Base-by-base conservation (phyloP, 164 flowering plant genomes). In the Nymphaea thermarum region DNA sequence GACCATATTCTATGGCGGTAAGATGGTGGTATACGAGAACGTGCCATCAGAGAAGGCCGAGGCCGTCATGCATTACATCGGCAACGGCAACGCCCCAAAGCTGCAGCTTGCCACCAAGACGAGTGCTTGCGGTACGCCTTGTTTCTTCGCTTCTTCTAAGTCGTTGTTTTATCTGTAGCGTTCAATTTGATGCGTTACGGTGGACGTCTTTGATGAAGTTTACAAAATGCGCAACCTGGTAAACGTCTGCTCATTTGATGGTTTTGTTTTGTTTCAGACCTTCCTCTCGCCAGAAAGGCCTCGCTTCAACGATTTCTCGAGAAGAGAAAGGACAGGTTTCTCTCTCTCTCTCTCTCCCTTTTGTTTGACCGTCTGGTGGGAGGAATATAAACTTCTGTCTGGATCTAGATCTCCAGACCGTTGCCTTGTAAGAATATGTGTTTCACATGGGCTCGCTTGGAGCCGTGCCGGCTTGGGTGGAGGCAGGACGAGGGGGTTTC, bases 291-390 rank as follows among this genome's bases (percentile, higher is more conserved):
- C 8, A 84, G 96, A 77, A 87, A 82, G 74, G 84, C 82, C 43
- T 91, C 96, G 1, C 87, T 91, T 47, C 81, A 83, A 68, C 80
- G 93, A 66, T 91, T 91, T 77, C 63, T 91, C 63, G 96, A 86
- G 85, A 91, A 86, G 83, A 86, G 98, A 75, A 89, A 87, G 76
- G 92, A 84, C 64, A 78, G 96, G 93, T 86, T 61, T n/a, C 63
- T 61, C 17, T 86, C 78, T 76, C 87, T 77, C 78, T 77, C 85
- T 80, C 81, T 78, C 67, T 68, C 74, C 66, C 65, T 81, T 80
- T 87, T 4, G 57, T 51, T 10, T 51, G 57, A 15, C 57, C 8
- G 14, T 15, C 14, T 51, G 12, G 57, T 51, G 12, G 14, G 55
- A 47, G 12, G 14, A 10, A 51, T 51, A 8, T 10, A 15, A 51